Conservation (phyloP, 2,329 filamentous ascomycete genomes). For the Penicillium sp. region DNA sequence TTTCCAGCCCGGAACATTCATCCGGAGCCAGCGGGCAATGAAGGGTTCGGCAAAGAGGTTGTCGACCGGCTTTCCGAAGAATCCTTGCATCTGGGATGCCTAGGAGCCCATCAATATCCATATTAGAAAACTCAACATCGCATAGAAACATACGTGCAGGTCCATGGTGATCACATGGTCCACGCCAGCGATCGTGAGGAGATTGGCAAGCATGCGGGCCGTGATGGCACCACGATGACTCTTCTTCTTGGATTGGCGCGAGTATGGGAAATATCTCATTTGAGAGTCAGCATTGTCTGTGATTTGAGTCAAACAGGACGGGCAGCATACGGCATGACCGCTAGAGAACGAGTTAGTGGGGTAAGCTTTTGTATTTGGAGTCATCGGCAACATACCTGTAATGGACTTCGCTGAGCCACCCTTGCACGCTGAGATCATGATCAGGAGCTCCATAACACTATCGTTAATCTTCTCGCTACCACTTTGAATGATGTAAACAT, state of each 20-base stretch:
- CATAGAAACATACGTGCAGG: conserved; percentile 63
- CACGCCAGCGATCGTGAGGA: conserved; percentile 88
- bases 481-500: conserved; percentile 98
- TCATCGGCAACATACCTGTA: conserved; percentile 65
- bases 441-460: conserved; percentile 97
- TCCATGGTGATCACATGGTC: conserved; percentile 98
- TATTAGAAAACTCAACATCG: background rate
- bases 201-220: conserved; percentile 93
- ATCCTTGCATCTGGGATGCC: conserved; percentile 98
- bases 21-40: conserved; percentile 90
- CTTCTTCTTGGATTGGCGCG: conserved; percentile 98
- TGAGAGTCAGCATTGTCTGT: conserved; percentile 38
- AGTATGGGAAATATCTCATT: conserved; percentile 88
- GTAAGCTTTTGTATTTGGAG: conserved; percentile 8
- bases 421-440: conserved; percentile 99
- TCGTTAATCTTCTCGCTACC: conserved; percentile 96
- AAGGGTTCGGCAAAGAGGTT: conserved; percentile 95
- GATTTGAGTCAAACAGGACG: conserved; percentile 27
- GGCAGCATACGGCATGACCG: conserved; percentile 49
- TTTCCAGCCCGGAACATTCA: conserved; percentile 82
- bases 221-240: conserved; percentile 94
- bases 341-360: conserved; percentile 26
- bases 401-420: conserved; percentile 95
- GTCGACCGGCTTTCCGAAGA: conserved; percentile 96
- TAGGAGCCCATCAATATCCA: conserved; percentile 26